Base-by-base conservation (phyloP, 2,329 filamentous ascomycete genomes). In the Beauveria scarabaeidicola region DNA sequence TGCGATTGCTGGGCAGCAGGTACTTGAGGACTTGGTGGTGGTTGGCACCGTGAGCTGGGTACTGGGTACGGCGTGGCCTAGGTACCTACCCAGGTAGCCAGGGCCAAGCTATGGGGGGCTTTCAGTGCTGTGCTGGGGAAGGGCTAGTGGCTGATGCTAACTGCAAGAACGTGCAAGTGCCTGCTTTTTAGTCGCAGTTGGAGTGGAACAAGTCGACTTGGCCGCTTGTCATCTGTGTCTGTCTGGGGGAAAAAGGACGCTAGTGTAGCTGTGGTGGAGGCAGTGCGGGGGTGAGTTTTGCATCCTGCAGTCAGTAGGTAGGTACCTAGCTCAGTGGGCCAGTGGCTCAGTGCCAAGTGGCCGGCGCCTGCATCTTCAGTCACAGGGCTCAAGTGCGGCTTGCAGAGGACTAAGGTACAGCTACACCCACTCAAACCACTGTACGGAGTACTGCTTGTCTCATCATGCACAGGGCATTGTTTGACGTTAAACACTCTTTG, bases 191-290 rank as follows among this genome's bases (percentile, higher is more conserved):
- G 52, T 46, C 13, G 52, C 52, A 44, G 23, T 15, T 11, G 27
- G 38, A 52, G 44, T 52, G 44, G 44, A 48, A 27, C n/a, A 36
- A 58, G 55, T 58, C 47, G 54, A 50, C 44, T 53, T 13, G n/a
- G 10, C 46, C 44, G 23, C 54, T 50, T 36, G 32, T 36, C 32
- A 36, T 36, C 32, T 36, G 11, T 36, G 43, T 43, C 47, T 29
- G 55, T 58, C 55, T 58, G 55, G 55, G 55, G 55, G 47, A 52
- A 51, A 19, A 36, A 10, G 38, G 38, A 36, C 47, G 55, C 55
- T 58, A 58, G 23, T 2, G 55, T 19, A 58, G 55, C 55, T 58
- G 8, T 58, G 38, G 55, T 58, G 55, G 55, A 43, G 47, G 46
- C 47, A n/a, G 7, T 58, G 55, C 55, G 55, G 55, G 55, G 52